Evolutionary conservation across 768 basidiomycete genomes (phyloP).

Genomic region (Asterophora parasitica): DNA sequence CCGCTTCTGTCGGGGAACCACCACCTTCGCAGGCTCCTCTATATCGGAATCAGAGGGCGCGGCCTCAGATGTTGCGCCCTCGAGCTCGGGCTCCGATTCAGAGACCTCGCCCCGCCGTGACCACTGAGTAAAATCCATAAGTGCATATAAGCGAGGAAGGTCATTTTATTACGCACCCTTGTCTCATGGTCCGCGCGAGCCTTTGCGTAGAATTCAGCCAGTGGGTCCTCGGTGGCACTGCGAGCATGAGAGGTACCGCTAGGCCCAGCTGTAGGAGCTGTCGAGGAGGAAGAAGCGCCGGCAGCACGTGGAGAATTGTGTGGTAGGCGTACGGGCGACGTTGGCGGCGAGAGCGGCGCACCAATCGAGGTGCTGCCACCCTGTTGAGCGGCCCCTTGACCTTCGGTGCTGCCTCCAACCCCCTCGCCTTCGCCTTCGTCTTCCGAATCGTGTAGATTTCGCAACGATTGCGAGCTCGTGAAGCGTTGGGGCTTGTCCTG

Average conservation of each 20-base stretch:
- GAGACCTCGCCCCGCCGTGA: constrained; percentile 33
- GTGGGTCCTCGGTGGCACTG: constrained; percentile 39
- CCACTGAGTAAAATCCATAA: constrained; percentile 22
- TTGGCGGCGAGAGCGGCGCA: constrained; percentile 11
- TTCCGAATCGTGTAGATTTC: constrained; percentile 15
- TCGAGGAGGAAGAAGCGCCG: constrained; percentile 6
- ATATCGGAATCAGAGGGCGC: constrained; percentile 18
- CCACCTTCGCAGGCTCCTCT: constrained; percentile 16
- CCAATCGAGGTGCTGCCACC: not conserved
- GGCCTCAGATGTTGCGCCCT: constrained; percentile 15
- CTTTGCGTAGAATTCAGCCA: constrained; percentile 59
- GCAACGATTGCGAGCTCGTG: constrained; percentile 3
- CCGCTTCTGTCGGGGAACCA: constrained; percentile 20
- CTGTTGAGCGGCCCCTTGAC: not conserved
- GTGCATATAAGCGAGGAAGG: not conserved
- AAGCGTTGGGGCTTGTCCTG: constrained; percentile 21
- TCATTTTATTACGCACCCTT: constrained; percentile 27
- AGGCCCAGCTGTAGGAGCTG: not conserved
- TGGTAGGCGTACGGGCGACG: constrained; percentile 8
- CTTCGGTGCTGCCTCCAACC: not conserved
- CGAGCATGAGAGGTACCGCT: not conserved
- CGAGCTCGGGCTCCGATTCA: constrained; percentile 26
- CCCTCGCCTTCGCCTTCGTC: constrained; percentile 17
- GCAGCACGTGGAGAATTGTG: not conserved
- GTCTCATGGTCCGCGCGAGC: constrained; percentile 47